Base-by-base conservation (phyloP, 164 flowering plant species). In the Platanus orientalis region DNA sequence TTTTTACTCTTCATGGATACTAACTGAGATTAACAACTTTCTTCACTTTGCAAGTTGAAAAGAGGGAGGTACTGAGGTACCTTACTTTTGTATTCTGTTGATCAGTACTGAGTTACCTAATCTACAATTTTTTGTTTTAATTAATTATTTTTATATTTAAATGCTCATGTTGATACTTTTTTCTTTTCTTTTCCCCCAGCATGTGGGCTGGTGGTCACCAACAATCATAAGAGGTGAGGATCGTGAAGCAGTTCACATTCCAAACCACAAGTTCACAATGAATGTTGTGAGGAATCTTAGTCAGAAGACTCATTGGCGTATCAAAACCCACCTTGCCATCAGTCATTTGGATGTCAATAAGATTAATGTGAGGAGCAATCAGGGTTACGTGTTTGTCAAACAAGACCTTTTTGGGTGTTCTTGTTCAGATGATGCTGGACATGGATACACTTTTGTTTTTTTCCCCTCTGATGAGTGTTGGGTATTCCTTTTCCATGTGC, bases 141-240 rank as follows among this genome's bases (percentile, higher is more conserved):
- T 36, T 3, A 36, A 36, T 10, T 1, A 36, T 19, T 5, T 45
- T 45, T 45, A 19, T 34, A 19, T 45, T 2, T 17, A 16, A 16
- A 1, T 45, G 6, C 20, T 16, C 19, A 45, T 45, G 19, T 58
- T 42, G 47, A 29, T 69, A 49, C 50, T 48, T 29, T 59, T 49
- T 14, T 52, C 19, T 54, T 73, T 63, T 1, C 65, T 71, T 53
- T n/a, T n/a, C n/a, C n/a, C n/a, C n/a, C 85, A 91, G 99, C 96
- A 89, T 71, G 96, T 95, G 53, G 97, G 99, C 36, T 95, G 97
- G 99, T 91, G 99, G 99, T 91, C 99, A 56, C 99, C 95, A 54
- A 95, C 99, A 49, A 80, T 95, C 57, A 78, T 91, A 62, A 81
- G 97, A 84, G 97, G 97, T 34, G 99, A 95, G 68, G 94, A 95